Base-by-base conservation (phyloP, 176 grass and related monocot species). In the Aegilops tauschii region DNA sequence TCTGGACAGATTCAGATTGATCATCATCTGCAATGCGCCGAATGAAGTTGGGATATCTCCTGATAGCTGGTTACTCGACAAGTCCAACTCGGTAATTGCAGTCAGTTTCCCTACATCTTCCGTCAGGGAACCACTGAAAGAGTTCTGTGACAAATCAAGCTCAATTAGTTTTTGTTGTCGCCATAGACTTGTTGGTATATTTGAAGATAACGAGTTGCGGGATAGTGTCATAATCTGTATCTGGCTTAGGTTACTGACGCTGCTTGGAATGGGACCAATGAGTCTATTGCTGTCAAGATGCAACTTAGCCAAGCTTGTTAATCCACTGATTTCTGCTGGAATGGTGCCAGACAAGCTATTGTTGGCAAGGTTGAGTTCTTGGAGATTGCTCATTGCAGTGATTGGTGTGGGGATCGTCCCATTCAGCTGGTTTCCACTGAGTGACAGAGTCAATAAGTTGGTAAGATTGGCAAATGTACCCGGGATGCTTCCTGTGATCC, bases 251-350 rank as follows among this genome's bases (percentile, higher is more conserved):
- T 23, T 82, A 34, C 65, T 67, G 45, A 70, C 14, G 21, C 65
- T 54, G 47, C 28, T 3, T 34, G 65, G 80, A 23, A 82, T 82
- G 44, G 80, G 21, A n/a, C 45, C 65, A 69, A 4, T 7, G 28
- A 92, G 58, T 83, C 75, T 44, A 67, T 92, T 92, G 17, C 29
- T 20, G 18, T 65, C 83, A 82, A 92, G 77, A 69, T 61, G 13
- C 65, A 92, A 65, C 23, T 30, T 1, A 59, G 25, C 75, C 21
- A 92, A 18, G 17, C 20, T 88, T 82, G 49, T 77, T 78, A 88
- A 52, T 63, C 35, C 20, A 79, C 8, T 34, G 47, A 70, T 50
- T 69, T 69, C 37, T 69, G 17, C 52, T 18, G 65, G 80, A 6
- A 82, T 82, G 45, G 45, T 56, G 20, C 65, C 80, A 52, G 82